These are phyloP conservation scores for Zangia roseola DNA, from an alignment of 768 basidiomycete species.

Conservation along the genomic window DNA sequence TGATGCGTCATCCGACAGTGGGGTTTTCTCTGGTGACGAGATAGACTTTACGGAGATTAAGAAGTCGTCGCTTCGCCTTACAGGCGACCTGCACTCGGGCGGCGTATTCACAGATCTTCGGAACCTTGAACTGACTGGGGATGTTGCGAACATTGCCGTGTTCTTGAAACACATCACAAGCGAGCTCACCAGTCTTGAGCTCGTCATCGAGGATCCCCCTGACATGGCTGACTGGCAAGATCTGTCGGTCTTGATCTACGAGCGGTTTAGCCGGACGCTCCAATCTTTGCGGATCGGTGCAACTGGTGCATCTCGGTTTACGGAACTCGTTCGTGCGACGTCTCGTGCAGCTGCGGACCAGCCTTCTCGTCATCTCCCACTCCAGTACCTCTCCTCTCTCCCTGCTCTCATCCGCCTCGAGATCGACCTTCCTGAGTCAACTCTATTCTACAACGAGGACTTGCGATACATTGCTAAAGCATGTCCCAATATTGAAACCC, in stretches of 20 bases:
- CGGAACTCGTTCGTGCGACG: conserved; percentile 77
- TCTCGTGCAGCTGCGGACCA: conserved; percentile 56
- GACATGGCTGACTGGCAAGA: conserved; percentile 75
- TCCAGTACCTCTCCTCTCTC: conserved; percentile 56
- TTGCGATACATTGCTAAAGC: conserved; percentile 55
- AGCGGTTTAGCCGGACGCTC: conserved; percentile 58
- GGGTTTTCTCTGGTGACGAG: conserved; percentile 76
- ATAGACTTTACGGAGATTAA: conserved; percentile 74
- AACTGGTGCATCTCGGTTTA: conserved; percentile 72
- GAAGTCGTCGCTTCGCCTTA: conserved; percentile 64
- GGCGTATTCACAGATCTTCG: conserved; percentile 58
- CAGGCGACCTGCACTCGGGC: conserved; percentile 55
- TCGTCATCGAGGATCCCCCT: conserved; percentile 78
- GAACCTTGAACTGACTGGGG: conserved; percentile 66
- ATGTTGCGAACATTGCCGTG: conserved; percentile 64
- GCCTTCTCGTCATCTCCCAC: conserved; percentile 56
- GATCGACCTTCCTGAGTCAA: conserved; percentile 76
- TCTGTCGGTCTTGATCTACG: conserved; percentile 59
- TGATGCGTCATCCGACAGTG: conserved; percentile 71
- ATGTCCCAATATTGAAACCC: conserved; percentile 67
- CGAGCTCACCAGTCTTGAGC: conserved; percentile 65
- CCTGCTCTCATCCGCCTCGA: conserved; percentile 61
- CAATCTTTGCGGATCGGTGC: conserved; percentile 62
- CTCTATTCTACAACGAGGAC: conserved; percentile 62
- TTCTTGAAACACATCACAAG: conserved; percentile 71